phyloP scores from a whole-genome alignment of 2,329 filamentous ascomycete species.

The Aspergillus sp. region DNA sequence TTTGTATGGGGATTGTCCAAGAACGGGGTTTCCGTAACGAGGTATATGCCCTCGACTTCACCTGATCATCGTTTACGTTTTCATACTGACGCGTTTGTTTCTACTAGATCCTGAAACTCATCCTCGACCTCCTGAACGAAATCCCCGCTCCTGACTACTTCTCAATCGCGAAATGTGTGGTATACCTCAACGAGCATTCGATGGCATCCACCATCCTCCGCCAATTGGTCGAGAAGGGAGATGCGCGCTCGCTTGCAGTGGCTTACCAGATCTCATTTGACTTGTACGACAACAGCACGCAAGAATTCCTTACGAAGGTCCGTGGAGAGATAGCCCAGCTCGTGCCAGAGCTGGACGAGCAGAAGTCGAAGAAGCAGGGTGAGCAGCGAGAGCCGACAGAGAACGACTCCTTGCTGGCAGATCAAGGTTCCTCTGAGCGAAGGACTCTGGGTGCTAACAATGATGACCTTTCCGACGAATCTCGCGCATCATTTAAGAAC shows the following conservation, averaged over 20 bases:
- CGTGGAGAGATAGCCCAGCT: slow-evolving; percentile 65
- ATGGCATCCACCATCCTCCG: slow-evolving; percentile 81
- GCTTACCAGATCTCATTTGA: slow-evolving; percentile 98
- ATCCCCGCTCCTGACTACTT: slow-evolving; percentile 94
- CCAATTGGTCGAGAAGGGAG: slow-evolving; percentile 70
- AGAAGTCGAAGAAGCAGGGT: slow-evolving; percentile 39
- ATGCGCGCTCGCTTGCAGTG: slow-evolving; percentile 68
- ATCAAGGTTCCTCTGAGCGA: slow-evolving; percentile 33
- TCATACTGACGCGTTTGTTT: background rate
- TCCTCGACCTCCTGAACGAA: slow-evolving; percentile 90
- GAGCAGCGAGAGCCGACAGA: slow-evolving; percentile 48
- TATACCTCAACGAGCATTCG: slow-evolving; percentile 86
- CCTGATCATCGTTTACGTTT: background rate
- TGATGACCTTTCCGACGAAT: slow-evolving; percentile 38
- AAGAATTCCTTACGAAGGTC: slow-evolving; percentile 90
- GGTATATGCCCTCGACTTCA: slow-evolving; percentile 30
- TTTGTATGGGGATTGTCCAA: slow-evolving; percentile 97
- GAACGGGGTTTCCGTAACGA: slow-evolving; percentile 75
- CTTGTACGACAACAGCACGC: slow-evolving; percentile 95
- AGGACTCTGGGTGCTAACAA: slow-evolving; percentile 36
- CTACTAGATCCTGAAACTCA: slow-evolving; percentile 69
- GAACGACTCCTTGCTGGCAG: slow-evolving; percentile 50
- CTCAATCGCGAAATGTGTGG: slow-evolving; percentile 93
- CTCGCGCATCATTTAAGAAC: slow-evolving; percentile 48
- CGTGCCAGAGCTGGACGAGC: slow-evolving; percentile 34